Conservation (phyloP, 179 eudicot genomes). For the Beta corolliflora region DNA sequence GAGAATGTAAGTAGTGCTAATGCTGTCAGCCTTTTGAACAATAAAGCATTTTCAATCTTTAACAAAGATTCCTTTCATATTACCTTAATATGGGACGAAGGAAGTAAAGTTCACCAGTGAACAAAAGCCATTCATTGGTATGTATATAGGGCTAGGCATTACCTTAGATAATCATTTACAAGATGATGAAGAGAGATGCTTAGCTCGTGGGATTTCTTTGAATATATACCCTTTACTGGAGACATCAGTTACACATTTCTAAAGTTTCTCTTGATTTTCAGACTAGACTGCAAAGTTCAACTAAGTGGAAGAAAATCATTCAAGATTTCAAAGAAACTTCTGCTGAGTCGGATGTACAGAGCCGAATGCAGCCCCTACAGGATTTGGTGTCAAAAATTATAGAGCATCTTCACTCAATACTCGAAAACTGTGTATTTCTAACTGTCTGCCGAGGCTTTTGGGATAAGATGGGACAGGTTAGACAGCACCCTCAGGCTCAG, state of each 20-base stretch:
- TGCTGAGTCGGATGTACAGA: constrained; percentile 62
- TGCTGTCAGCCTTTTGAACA: not conserved
- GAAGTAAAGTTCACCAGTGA: not conserved
- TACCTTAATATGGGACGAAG: not conserved
- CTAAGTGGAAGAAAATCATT: constrained; percentile 76
- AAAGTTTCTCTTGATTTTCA: constrained; percentile 28
- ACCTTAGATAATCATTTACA: not conserved
- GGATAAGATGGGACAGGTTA: constrained; percentile 85
- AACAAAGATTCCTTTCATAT: not conserved
- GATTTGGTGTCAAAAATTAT: constrained; percentile 63
- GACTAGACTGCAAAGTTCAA: constrained; percentile 61
- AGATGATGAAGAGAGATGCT: not conserved
- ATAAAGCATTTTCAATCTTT: not conserved
- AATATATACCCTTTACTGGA: not conserved
- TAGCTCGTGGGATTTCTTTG: not conserved
- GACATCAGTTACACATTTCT: not conserved
- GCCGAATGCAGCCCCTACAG: constrained; percentile 64
- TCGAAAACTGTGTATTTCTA: constrained; percentile 61
- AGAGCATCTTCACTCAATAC: constrained; percentile 57
- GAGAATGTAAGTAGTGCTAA: constrained; percentile 58
- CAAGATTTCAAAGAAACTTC: constrained; percentile 70
- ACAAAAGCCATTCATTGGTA: not conserved
- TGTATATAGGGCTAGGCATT: not conserved
- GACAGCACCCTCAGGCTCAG: not conserved
- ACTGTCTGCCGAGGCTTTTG: constrained; percentile 69